phyloP scores from a whole-genome alignment of 2,329 filamentous ascomycete genomes.

The Penicillium crustosum region DNA sequence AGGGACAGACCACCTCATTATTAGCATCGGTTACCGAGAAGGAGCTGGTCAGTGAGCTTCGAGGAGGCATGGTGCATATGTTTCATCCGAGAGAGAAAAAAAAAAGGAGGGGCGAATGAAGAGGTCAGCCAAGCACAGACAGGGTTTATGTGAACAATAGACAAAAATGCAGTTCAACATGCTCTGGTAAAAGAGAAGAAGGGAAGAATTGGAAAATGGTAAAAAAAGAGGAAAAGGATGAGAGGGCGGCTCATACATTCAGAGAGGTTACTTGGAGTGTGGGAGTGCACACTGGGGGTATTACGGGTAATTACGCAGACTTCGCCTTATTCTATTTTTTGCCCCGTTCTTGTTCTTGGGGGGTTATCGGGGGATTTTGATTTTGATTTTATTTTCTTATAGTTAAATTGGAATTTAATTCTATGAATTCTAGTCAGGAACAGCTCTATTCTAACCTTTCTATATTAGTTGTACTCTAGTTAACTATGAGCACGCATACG shows the following conservation, averaged over 20 bases:
- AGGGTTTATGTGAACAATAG: conserved; percentile 12
- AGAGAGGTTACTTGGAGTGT: conserved; percentile 6
- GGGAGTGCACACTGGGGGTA: conserved; percentile 9
- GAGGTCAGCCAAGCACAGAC: conserved; percentile 11
- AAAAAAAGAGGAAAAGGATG: conserved; percentile 14
- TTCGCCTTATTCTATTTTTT: conserved; percentile 7
- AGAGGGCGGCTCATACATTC: conserved; percentile 16
- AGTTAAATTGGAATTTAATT: not conserved
- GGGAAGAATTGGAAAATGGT: conserved; percentile 3
- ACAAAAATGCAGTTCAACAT: conserved; percentile 9
- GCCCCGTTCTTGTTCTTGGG: not conserved
- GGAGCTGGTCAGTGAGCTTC: conserved; percentile 80
- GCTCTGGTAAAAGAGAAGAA: conserved; percentile 8
- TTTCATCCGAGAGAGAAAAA: conserved; percentile 20
- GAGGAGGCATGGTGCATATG: conserved; percentile 76
- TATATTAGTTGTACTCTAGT: not conserved
- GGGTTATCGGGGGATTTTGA: not conserved
- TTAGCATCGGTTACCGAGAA: conserved; percentile 90
- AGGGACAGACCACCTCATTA: conserved; percentile 94
- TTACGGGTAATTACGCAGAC: conserved; percentile 12
- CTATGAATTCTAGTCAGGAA: not conserved
- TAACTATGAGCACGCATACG: not conserved
- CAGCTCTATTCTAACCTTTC: not conserved
- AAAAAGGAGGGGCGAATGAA: conserved; percentile 15
- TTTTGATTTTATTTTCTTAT: too few relatives aligned